Evolutionary conservation across 2,329 filamentous ascomycete species (phyloP).

Genomic region (Alternaria solani): DNA sequence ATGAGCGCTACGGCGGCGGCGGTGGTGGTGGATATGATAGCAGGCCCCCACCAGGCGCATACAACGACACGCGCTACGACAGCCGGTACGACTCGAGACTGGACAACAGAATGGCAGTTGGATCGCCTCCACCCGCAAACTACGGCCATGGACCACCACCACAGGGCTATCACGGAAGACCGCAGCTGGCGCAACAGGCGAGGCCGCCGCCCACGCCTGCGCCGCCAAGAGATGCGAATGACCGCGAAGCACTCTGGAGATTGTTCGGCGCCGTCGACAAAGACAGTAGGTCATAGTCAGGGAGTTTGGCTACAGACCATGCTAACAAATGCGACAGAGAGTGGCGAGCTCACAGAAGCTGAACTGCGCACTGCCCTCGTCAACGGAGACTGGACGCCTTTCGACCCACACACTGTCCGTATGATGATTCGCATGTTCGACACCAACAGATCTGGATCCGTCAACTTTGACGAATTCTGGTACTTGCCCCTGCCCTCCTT

Average conservation of each 20-base stretch:
- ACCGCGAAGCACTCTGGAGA: conserved; percentile 76
- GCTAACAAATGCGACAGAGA: conserved; percentile 58
- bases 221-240: conserved; percentile 65
- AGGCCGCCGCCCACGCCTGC: conserved; percentile 58
- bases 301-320: not conserved
- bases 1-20: conserved; percentile 48
- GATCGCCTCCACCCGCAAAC: conserved; percentile 57
- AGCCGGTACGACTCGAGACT: conserved; percentile 37
- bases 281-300: conserved; percentile 62
- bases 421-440: conserved; percentile 99
- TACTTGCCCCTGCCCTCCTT: conserved; percentile 30
- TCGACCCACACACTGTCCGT: conserved; percentile 90
- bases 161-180: conserved; percentile 73
- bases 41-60: conserved; percentile 51
- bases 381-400: conserved; percentile 94
- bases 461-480: conserved; percentile 96
- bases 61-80: conserved; percentile 47
- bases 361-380: conserved; percentile 91
- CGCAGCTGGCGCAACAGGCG: conserved; percentile 56
- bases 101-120: conserved; percentile 49
- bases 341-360: conserved; percentile 81
- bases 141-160: conserved; percentile 63
- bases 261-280: conserved; percentile 93
- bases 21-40: conserved; percentile 41
- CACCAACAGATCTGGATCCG: conserved; percentile 84